These are phyloP conservation scores for Omphalotus olearius DNA, from an alignment of 1,284 basidiomycete genomes.

Conservation along the genomic window DNA sequence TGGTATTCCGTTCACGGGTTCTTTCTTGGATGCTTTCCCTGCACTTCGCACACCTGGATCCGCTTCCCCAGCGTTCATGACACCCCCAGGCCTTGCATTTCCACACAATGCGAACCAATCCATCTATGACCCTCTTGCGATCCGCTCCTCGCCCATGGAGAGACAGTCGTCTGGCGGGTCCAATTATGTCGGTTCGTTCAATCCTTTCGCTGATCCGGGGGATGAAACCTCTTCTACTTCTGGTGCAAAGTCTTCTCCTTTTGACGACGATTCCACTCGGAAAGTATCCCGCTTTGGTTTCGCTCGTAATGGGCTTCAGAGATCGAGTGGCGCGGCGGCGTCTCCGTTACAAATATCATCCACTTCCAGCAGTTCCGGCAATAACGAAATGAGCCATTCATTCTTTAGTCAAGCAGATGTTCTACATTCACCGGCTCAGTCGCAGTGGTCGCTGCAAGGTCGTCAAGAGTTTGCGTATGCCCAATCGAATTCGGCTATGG, in stretches of 20 bases:
- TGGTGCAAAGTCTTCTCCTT: slow-evolving; percentile 25
- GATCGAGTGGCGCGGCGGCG: slow-evolving; percentile 43
- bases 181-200: slow-evolving; percentile 69
- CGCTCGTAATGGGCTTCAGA: slow-evolving; percentile 64
- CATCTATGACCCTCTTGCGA: slow-evolving; percentile 47
- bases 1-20: slow-evolving; percentile 50
- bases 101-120: slow-evolving; percentile 41
- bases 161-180: slow-evolving; percentile 42
- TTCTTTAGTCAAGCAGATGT: slow-evolving; percentile 38
- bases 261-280: slow-evolving; percentile 61
- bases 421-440: slow-evolving; percentile 31
- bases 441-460: slow-evolving; percentile 44
- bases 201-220: slow-evolving; percentile 66
- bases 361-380: slow-evolving; percentile 39
- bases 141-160: slow-evolving; percentile 37
- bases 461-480: slow-evolving; percentile 42
- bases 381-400: slow-evolving; percentile 43
- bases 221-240: slow-evolving; percentile 35
- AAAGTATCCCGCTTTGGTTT: slow-evolving; percentile 83
- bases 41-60: slow-evolving; percentile 38
- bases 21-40: slow-evolving; percentile 65
- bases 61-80: slow-evolving; percentile 30
- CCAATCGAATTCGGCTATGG: slow-evolving; percentile 36
- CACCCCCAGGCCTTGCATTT: slow-evolving; percentile 51
- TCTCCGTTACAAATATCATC: slow-evolving; percentile 59